A percentile compares a stretch with the other conserved stretches of the same genome.
phyloP scores from a whole-genome alignment of 2,329 filamentous ascomycete species.

The Fusarium ramigenum region DNA sequence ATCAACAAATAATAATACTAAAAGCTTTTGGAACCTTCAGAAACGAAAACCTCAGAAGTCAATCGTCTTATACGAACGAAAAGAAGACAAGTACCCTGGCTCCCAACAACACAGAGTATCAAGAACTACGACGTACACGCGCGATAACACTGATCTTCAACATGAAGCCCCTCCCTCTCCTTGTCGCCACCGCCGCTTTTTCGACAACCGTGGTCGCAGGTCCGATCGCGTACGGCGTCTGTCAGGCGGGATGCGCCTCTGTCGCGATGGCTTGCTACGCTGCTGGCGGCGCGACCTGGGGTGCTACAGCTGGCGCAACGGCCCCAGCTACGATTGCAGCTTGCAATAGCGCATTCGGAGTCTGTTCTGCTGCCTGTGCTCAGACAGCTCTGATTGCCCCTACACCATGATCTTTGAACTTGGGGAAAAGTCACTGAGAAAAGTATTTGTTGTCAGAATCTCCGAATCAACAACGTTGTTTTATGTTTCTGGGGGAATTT shows the following conservation, averaged over 20 bases:
- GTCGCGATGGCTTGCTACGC: slow-evolving; percentile 1
- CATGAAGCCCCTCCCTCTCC: neutral
- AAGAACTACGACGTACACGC: neutral
- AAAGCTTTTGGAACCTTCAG: neutral
- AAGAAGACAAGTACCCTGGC: neutral
- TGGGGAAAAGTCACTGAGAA: no score
- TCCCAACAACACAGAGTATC: neutral
- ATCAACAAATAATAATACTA: no score
- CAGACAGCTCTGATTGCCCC: neutral
- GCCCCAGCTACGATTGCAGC: neutral
- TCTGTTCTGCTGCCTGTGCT: neutral
- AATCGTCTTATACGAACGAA: neutral
- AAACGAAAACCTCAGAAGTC: neutral
- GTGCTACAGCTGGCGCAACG: neutral
- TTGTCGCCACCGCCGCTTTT: fast-evolving
- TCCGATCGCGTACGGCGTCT: neutral
- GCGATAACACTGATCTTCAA: neutral
- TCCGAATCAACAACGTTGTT: fast-evolving
- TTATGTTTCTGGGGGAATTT: fast-evolving
- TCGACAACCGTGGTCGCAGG: neutral
- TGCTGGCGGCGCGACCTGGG: neutral
- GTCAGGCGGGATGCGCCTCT: neutral
- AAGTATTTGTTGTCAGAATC: fast-evolving
- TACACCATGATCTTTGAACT: neutral
- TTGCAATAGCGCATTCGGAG: neutral